These are phyloP conservation scores for Kwoniella mangroviensis DNA, from an alignment of 768 basidiomycete genomes.

Conservation along the genomic window DNA sequence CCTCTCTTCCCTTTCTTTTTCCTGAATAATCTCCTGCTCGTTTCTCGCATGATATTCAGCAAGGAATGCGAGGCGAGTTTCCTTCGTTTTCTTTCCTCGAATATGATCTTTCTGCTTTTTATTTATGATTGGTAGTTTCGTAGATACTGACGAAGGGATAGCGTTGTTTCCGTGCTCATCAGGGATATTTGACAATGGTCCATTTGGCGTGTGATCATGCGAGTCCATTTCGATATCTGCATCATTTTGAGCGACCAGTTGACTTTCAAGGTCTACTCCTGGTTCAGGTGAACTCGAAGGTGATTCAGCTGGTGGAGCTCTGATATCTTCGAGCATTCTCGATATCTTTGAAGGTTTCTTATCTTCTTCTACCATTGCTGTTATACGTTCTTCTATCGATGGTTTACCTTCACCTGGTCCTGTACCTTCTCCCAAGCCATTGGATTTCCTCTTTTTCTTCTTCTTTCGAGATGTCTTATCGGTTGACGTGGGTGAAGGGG, in stretches of 20 bases:
- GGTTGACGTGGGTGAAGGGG: not conserved
- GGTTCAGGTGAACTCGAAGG: not conserved
- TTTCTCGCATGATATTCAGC: not conserved
- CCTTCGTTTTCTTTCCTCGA: not conserved
- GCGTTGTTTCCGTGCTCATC: not conserved
- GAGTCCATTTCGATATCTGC: not conserved
- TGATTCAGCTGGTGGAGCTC: not conserved
- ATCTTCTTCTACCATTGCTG: not conserved
- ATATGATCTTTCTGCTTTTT: not conserved
- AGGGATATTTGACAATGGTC: not conserved
- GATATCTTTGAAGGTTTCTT: not conserved
- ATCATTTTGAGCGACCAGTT: not conserved
- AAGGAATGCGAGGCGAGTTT: not conserved
- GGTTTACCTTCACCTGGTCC: not conserved
- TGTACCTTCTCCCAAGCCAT: not conserved
- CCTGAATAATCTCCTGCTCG: not conserved
- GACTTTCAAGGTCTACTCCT: not conserved
- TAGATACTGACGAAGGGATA: not conserved
- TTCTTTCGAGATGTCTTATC: not conserved
- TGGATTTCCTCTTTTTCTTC: conserved; percentile 5
- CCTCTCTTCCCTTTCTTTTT: not conserved
- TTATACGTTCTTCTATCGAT: not conserved
- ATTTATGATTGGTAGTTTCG: not conserved
- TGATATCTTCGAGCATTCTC: not conserved
- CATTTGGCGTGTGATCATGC: not conserved